Conservation (phyloP, 1,284 basidiomycete species). For the Marasmius oreades region DNA sequence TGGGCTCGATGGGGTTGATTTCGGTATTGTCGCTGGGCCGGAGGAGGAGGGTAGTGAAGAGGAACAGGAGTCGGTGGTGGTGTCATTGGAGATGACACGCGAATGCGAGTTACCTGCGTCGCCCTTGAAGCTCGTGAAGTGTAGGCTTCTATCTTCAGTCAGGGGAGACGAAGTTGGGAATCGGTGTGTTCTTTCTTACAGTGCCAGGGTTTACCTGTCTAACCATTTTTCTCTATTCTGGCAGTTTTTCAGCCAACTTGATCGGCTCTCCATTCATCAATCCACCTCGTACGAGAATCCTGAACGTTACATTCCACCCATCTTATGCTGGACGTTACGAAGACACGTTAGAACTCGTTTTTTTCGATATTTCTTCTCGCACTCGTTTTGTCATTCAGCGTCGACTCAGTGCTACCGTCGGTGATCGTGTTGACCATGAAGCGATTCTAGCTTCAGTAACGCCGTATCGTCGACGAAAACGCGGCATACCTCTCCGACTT, state of each 20-base stretch:
- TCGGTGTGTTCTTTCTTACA: constrained; percentile 8
- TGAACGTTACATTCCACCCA: constrained; percentile 15
- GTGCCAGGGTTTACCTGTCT: too few relatives aligned
- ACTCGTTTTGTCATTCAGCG: constrained; percentile 26
- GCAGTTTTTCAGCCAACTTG: constrained; percentile 15
- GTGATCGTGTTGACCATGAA: constrained; percentile 24
- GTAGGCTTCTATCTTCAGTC: constrained; percentile 11
- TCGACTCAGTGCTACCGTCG: constrained; percentile 22
- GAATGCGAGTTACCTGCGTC: constrained; percentile 8
- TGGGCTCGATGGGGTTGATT: constrained; percentile 15
- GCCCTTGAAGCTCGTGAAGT: constrained; percentile 8
- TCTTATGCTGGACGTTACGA: constrained; percentile 18
- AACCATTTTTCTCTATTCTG: neutral
- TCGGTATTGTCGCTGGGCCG: constrained; percentile 14
- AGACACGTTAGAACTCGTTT: constrained; percentile 18
- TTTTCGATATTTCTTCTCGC: constrained; percentile 12
- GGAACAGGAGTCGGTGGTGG: constrained; percentile 5
- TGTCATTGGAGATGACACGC: constrained; percentile 5
- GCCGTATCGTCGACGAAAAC: constrained; percentile 22
- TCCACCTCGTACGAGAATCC: constrained; percentile 6
- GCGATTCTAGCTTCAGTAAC: constrained; percentile 20
- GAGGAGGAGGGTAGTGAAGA: neutral
- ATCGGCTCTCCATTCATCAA: constrained; percentile 11
- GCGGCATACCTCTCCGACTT: constrained; percentile 8
- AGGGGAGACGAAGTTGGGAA: constrained; percentile 10